phyloP scores from a whole-genome alignment of 352 stramenopile genomes.

The Blastocystis sp. region DNA sequence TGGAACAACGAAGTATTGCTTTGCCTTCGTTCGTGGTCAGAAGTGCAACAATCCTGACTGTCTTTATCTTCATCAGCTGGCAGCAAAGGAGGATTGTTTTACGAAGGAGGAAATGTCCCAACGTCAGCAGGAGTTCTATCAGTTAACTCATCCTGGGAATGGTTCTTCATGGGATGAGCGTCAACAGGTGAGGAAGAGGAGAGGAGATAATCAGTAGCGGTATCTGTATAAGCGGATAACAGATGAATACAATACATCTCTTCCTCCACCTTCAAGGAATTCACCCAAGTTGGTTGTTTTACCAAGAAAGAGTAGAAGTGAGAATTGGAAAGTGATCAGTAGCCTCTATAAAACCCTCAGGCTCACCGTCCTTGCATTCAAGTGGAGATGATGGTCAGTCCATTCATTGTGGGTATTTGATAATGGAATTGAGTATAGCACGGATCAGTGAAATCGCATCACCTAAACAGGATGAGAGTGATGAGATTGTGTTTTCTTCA shows the following conservation, averaged over 20 bases:
- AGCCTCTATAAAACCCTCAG: no score
- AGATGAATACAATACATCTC: conserved; percentile 40
- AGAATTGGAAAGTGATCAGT: no score
- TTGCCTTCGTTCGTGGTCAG: conserved; percentile 85
- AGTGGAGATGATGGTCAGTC: no score
- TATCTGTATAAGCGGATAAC: background rate
- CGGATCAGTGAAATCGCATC: background rate
- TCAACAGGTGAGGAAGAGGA: background rate
- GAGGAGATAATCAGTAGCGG: background rate
- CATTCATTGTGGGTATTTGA: no score
- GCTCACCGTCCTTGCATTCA: no score
- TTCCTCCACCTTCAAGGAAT: background rate
- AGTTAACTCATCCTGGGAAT: conserved; percentile 17
- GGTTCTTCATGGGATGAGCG: conserved; percentile 49
- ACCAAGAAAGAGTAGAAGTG: no score
- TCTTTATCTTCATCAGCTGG: conserved; percentile 87
- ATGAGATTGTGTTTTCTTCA: background rate
- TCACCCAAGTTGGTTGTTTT: no score
- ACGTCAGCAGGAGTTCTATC: conserved; percentile 32
- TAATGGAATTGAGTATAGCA: background rate
- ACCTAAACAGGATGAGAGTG: background rate
- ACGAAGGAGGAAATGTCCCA: conserved; percentile 85
- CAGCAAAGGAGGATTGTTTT: conserved; percentile 86
- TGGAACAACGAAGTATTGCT: conserved; percentile 92
- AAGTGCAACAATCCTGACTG: conserved; percentile 88